These are phyloP conservation scores for Aegilops longissima DNA, from an alignment of 176 grass and related monocot species.

Conservation along the genomic window DNA sequence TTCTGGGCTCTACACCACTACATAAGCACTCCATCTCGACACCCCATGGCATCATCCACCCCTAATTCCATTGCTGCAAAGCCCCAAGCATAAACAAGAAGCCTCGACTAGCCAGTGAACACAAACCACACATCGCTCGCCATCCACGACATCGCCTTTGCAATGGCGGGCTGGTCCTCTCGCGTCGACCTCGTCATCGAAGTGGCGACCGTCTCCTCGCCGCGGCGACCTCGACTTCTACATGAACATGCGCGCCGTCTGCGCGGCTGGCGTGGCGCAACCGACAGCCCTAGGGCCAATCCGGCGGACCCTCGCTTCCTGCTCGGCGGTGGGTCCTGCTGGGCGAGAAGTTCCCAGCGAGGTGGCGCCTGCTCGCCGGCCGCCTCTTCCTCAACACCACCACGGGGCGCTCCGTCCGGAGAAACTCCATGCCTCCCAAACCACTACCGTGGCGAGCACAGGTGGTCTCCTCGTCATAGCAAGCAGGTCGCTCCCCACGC, in stretches of 20 bases:
- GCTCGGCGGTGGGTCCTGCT: not conserved
- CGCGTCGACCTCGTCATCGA: not conserved
- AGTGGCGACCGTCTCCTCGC: conserved; percentile 15
- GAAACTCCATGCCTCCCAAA: not conserved
- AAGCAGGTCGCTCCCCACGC: not conserved
- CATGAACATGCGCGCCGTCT: conserved; percentile 24
- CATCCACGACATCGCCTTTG: not conserved
- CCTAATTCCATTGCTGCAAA: not conserved
- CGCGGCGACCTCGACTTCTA: not conserved
- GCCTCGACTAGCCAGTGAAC: too few species aligned
- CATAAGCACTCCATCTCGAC: not conserved
- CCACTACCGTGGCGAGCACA: not conserved
- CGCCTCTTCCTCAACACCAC: conserved; percentile 17
- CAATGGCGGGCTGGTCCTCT: not conserved
- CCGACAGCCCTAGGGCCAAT: not conserved
- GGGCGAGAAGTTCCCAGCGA: not conserved
- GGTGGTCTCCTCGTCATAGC: not conserved
- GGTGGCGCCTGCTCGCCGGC: not conserved
- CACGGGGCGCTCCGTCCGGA: not conserved
- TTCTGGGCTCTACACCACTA: not conserved
- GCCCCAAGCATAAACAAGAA: not conserved
- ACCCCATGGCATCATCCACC: not conserved
- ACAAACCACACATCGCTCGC: not conserved
- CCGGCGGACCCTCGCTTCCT: not conserved
- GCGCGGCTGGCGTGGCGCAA: conserved; percentile 15